phyloP scores from a whole-genome alignment of 1,139 yeast species.

The Hemisphaericaspora subhashii region DNA sequence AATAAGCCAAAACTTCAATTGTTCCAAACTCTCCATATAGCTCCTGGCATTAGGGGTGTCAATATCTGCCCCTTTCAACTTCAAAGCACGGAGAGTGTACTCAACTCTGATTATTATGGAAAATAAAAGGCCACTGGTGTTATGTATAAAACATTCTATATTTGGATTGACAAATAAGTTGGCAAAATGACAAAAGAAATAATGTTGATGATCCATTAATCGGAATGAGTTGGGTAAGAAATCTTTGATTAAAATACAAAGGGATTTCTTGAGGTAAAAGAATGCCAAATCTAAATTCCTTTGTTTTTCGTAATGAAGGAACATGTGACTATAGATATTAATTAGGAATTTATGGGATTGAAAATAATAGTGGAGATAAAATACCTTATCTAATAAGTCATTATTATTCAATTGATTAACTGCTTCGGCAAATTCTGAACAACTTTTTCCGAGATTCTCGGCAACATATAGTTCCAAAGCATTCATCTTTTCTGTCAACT shows the following conservation, averaged over 20 bases:
- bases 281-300: slow-evolving; percentile 22
- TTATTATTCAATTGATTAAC: slow-evolving; percentile 17
- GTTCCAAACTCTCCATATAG: slow-evolving; percentile 19
- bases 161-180: slow-evolving; percentile 36
- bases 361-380: slow-evolving; percentile 28
- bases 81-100: slow-evolving; percentile 20
- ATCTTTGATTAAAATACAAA: slow-evolving; percentile 22
- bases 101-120: slow-evolving; percentile 20
- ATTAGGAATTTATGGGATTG: slow-evolving; percentile 26
- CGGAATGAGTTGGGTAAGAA: slow-evolving; percentile 27
- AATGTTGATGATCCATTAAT: slow-evolving; percentile 26
- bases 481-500: slow-evolving; percentile 21
- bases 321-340: slow-evolving; percentile 25
- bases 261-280: slow-evolving; percentile 29
- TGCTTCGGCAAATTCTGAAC: slow-evolving; percentile 24
- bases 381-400: slow-evolving; percentile 27
- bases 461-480: slow-evolving; percentile 27
- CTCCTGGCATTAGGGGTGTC: slow-evolving; percentile 14
- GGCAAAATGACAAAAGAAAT: slow-evolving; percentile 32
- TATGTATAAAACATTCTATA: slow-evolving; percentile 28
- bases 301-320: slow-evolving; percentile 26
- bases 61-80: slow-evolving; percentile 16
- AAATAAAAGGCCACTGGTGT: slow-evolving; percentile 26
- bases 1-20: slow-evolving; percentile 19
- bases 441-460: slow-evolving; percentile 19